Evolutionary conservation across 345 rosid species (phyloP).

Genomic region (Fremontodendron californicum): DNA sequence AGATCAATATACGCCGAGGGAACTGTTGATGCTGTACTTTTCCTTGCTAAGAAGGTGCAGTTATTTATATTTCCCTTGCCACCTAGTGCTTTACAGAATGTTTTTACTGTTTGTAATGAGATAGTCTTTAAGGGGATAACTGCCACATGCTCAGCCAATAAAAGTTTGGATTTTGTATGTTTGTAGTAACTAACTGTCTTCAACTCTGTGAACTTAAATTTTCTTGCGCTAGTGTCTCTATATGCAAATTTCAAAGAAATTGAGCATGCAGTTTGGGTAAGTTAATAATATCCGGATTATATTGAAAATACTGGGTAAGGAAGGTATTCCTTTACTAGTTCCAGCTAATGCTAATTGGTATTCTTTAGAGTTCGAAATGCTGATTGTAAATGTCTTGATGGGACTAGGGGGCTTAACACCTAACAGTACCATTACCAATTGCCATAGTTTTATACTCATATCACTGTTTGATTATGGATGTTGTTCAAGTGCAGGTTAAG

Average conservation of each 20-base stretch:
- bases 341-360: background rate
- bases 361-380: background rate
- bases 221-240: background rate
- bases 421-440: background rate
- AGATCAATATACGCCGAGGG: slow-evolving; percentile 96
- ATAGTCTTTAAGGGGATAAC: background rate
- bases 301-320: background rate
- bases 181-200: background rate
- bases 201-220: background rate
- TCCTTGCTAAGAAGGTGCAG: slow-evolving; percentile 81
- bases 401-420: background rate
- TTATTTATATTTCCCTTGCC: background rate
- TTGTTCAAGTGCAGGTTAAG: slow-evolving; percentile 43
- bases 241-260: background rate
- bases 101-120: background rate
- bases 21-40: slow-evolving; percentile 78
- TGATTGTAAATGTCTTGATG: background rate
- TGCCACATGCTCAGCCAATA: background rate
- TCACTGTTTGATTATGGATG: background rate
- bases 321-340: background rate
- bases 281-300: background rate
- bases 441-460: background rate
- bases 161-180: no score
- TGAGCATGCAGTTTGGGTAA: background rate
- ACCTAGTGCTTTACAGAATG: background rate